phyloP scores from a whole-genome alignment of 2,329 filamentous ascomycete species.

The Podosphaera aphanis region DNA sequence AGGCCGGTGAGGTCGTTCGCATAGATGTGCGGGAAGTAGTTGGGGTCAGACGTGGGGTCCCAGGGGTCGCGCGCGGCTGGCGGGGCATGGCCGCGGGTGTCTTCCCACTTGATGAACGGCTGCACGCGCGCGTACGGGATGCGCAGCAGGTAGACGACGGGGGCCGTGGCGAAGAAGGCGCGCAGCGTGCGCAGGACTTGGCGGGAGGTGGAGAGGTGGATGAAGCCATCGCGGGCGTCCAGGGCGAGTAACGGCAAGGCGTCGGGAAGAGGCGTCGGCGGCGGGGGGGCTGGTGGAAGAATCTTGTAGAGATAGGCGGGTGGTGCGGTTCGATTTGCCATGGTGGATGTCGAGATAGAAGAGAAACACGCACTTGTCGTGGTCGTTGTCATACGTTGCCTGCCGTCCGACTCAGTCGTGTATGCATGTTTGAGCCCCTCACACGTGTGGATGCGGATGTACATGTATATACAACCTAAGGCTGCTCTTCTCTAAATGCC shows the following conservation, averaged over 20 bases:
- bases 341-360: background rate
- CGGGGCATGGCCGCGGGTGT: slow-evolving; percentile 6
- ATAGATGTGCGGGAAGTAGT: slow-evolving; percentile 14
- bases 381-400: too few species aligned
- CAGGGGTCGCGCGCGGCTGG: slow-evolving; percentile 10
- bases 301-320: slow-evolving; percentile 16
- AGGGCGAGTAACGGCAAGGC: slow-evolving; percentile 12
- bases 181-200: slow-evolving; percentile 12
- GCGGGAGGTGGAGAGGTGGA: slow-evolving; percentile 10
- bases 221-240: slow-evolving; percentile 11
- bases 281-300: slow-evolving; percentile 8
- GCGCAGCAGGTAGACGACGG: slow-evolving; percentile 9
- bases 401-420: too few species aligned
- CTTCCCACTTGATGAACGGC: slow-evolving; percentile 8
- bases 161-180: slow-evolving; percentile 9
- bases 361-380: too few species aligned
- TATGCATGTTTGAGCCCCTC: too few species aligned
- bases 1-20: slow-evolving; percentile 5
- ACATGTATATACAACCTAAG: too few species aligned
- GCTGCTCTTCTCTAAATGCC: too few species aligned
- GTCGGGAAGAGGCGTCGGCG: slow-evolving; percentile 9
- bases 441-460: too few species aligned
- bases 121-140: slow-evolving; percentile 10
- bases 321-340: slow-evolving; percentile 5
- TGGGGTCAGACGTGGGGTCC: slow-evolving; percentile 3